Evolutionary conservation across 257 asterid species (phyloP).

Genomic region (Rhazya stricta): DNA sequence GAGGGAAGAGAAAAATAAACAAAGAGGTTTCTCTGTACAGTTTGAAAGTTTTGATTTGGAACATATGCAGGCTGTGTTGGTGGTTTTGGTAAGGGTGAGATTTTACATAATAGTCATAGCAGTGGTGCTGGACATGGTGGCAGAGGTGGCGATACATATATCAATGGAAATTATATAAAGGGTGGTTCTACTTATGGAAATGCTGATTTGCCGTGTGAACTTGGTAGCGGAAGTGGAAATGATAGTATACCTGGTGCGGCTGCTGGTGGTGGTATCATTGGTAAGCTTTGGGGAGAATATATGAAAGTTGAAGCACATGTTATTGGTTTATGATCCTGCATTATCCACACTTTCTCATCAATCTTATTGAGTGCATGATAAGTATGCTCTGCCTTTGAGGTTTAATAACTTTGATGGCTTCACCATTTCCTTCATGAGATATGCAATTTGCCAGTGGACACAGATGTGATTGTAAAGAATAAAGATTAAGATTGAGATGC

Average conservation of each 20-base stretch:
- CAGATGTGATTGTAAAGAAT: background rate
- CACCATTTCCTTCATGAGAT: background rate
- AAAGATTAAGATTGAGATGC: background rate
- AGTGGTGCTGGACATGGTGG: constrained; percentile 99
- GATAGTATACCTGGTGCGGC: constrained; percentile 50
- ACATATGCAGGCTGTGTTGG: constrained; percentile 65
- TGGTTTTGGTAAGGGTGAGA: constrained; percentile 75
- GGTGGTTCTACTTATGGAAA: constrained; percentile 77
- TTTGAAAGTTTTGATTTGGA: constrained; percentile 11
- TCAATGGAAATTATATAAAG: constrained; percentile 48
- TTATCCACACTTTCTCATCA: background rate
- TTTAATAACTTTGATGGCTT: background rate
- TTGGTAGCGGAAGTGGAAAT: constrained; percentile 95
- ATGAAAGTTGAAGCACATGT: constrained; percentile 13
- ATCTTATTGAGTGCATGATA: background rate
- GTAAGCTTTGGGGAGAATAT: constrained; percentile 34
- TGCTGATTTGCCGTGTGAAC: constrained; percentile 81
- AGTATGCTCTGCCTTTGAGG: background rate
- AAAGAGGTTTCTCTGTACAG: background rate
- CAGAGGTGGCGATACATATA: constrained; percentile 81
- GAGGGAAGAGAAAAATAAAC: background rate
- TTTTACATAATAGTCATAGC: constrained; percentile 58
- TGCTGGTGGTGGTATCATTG: constrained; percentile 84
- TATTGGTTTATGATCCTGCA: background rate
- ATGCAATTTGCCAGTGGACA: background rate